Evolutionary conservation across 2,329 filamentous ascomycete species (phyloP).

Genomic region (Botrytis cinerea): DNA sequence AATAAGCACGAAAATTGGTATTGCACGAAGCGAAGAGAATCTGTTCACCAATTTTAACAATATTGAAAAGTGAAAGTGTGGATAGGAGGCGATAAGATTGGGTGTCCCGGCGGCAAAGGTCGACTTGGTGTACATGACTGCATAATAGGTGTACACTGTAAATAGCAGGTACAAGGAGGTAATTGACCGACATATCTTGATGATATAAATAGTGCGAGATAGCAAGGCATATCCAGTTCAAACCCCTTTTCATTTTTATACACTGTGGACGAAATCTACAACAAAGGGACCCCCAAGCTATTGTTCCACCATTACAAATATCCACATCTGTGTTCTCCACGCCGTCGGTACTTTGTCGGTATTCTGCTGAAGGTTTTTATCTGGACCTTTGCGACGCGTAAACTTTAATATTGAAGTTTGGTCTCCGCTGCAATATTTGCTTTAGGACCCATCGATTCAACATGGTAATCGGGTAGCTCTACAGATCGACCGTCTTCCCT

Average conservation of each 20-base stretch:
- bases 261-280: too few species aligned
- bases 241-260: neutral
- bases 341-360: neutral
- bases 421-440: neutral
- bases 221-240: neutral
- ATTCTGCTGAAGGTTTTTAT: neutral
- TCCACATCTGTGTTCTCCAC: neutral
- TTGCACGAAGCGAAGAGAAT: neutral
- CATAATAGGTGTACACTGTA: too few species aligned
- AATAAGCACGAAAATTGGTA: neutral
- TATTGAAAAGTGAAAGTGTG: neutral
- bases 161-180: neutral
- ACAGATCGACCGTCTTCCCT: neutral
- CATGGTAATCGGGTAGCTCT: neutral
- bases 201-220: neutral
- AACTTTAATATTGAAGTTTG: neutral
- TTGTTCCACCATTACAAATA: neutral
- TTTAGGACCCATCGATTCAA: too few species aligned
- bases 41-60: neutral
- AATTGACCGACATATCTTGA: neutral
- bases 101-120: too few species aligned
- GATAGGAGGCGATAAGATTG: neutral
- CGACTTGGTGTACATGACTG: neutral
- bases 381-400: neutral
- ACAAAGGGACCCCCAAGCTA: too few species aligned